phyloP scores from a whole-genome alignment of 768 basidiomycete species.

The Rickenella mellea region DNA sequence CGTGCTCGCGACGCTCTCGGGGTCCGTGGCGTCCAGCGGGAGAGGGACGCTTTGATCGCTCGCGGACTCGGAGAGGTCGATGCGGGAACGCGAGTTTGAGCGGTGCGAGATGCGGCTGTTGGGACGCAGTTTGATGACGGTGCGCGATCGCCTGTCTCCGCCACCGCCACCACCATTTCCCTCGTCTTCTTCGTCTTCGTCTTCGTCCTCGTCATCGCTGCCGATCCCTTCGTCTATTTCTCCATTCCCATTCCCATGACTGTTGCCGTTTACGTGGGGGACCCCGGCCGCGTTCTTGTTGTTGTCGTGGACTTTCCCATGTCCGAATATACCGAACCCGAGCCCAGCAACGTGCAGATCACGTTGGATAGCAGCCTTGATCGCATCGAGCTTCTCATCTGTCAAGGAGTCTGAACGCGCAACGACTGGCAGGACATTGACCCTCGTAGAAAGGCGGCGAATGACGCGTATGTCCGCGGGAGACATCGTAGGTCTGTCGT shows the following conservation, averaged over 20 bases:
- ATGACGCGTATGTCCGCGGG: constrained; percentile 75
- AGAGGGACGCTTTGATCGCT: constrained; percentile 49
- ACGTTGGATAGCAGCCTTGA: constrained; percentile 65
- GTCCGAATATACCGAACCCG: constrained; percentile 69
- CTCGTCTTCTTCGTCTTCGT: constrained; percentile 22
- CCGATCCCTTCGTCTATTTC: constrained; percentile 11
- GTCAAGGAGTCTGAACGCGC: constrained; percentile 78
- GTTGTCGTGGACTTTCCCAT: constrained; percentile 21
- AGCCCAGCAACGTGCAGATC: constrained; percentile 59
- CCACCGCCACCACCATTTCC: constrained; percentile 34
- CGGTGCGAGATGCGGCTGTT: constrained; percentile 33
- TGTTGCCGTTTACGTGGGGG: constrained; percentile 13
- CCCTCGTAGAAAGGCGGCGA: constrained; percentile 59
- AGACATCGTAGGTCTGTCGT: constrained; percentile 61
- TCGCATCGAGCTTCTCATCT: constrained; percentile 57
- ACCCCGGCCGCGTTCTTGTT: constrained; percentile 5
- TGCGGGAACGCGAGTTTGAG: constrained; percentile 67
- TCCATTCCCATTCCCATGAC: constrained; percentile 14
- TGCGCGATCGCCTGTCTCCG: constrained; percentile 51
- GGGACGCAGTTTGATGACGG: constrained; percentile 64
- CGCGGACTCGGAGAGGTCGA: constrained; percentile 52
- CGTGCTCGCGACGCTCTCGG: constrained; percentile 64
- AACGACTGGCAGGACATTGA: constrained; percentile 76
- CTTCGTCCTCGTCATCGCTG: constrained; percentile 17
- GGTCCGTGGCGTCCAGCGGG: constrained; percentile 47